Conservation (phyloP, 192 early-diverging fungal species). For the Backusella circina region DNA sequence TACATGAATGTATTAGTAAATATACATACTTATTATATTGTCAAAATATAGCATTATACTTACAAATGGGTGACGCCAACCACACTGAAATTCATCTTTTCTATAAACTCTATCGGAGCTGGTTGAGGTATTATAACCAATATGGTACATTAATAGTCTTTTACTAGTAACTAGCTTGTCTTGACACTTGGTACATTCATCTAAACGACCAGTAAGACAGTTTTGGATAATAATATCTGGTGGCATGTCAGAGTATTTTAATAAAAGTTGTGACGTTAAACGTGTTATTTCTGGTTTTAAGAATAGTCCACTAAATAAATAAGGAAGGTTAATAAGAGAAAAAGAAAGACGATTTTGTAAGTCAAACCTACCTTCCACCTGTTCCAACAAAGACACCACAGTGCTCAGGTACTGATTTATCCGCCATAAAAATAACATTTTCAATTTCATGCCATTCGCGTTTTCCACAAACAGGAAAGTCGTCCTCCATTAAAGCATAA, state of each 20-base stretch:
- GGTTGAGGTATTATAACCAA: slow-evolving; percentile 53
- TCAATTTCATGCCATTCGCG: slow-evolving; percentile 46
- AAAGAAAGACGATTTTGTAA: neutral
- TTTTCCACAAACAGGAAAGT: slow-evolving; percentile 49
- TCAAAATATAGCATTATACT: slow-evolving; percentile 16
- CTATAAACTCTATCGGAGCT: slow-evolving; percentile 44
- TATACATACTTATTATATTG: neutral
- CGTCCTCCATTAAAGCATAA: slow-evolving; percentile 48
- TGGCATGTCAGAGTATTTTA: slow-evolving; percentile 33
- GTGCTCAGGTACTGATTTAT: slow-evolving; percentile 38
- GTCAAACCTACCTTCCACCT: slow-evolving; percentile 42
- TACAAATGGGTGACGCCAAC: slow-evolving; percentile 56
- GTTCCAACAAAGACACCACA: slow-evolving; percentile 56
- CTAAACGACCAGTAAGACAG: slow-evolving; percentile 43
- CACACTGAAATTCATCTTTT: slow-evolving; percentile 52
- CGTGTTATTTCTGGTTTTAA: slow-evolving; percentile 30
- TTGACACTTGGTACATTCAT: slow-evolving; percentile 39
- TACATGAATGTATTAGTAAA: neutral
- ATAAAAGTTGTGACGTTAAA: slow-evolving; percentile 25
- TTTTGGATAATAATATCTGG: slow-evolving; percentile 55
- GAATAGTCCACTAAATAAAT: slow-evolving; percentile 28
- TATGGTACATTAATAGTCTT: slow-evolving; percentile 46
- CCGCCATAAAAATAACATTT: slow-evolving; percentile 44
- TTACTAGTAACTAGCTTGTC: slow-evolving; percentile 46
- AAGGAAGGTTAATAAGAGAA: neutral